phyloP scores from a whole-genome alignment of 1,284 basidiomycete genomes.

The Malassezia dermatis region DNA sequence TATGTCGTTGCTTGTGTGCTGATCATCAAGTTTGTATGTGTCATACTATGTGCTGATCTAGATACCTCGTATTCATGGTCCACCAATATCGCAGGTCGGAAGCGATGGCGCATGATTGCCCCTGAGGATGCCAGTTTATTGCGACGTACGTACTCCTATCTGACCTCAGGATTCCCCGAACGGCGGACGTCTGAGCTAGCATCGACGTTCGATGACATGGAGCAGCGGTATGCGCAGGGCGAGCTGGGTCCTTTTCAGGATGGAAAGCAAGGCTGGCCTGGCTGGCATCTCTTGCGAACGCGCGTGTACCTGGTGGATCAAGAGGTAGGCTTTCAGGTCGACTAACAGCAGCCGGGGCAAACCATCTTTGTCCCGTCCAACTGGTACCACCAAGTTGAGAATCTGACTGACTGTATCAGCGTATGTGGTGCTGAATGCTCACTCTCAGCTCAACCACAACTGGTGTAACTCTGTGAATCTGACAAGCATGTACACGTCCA shows the following conservation, averaged over 20 bases:
- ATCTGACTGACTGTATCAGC: slow-evolving; percentile 37
- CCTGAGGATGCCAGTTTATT: slow-evolving; percentile 47
- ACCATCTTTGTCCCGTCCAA: slow-evolving; percentile 43
- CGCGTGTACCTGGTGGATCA: slow-evolving; percentile 9
- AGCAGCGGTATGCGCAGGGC: slow-evolving; percentile 21
- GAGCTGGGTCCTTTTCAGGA: slow-evolving; percentile 15
- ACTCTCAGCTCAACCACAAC: slow-evolving; percentile 34
- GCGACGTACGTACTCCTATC: slow-evolving; percentile 17
- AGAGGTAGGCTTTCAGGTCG: slow-evolving; percentile 5
- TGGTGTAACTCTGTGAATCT: slow-evolving; percentile 54
- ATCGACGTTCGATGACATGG: slow-evolving; percentile 26
- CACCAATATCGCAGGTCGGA: slow-evolving; percentile 54
- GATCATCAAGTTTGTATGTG: slow-evolving; percentile 2
- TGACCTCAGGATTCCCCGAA: slow-evolving; percentile 35
- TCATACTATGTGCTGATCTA: neutral
- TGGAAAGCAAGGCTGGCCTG: slow-evolving; percentile 18
- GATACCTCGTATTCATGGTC: slow-evolving; percentile 56
- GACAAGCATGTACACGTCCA: slow-evolving; percentile 49
- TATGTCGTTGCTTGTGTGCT: neutral
- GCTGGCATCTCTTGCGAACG: slow-evolving; percentile 15
- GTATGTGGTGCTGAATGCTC: neutral
- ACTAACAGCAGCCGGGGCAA: slow-evolving; percentile 22
- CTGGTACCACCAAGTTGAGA: slow-evolving; percentile 45
- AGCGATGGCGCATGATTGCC: slow-evolving; percentile 54
- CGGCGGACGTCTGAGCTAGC: slow-evolving; percentile 33